Conservation (phyloP, 139 green algal species). For the Picochlorum costavermella region DNA sequence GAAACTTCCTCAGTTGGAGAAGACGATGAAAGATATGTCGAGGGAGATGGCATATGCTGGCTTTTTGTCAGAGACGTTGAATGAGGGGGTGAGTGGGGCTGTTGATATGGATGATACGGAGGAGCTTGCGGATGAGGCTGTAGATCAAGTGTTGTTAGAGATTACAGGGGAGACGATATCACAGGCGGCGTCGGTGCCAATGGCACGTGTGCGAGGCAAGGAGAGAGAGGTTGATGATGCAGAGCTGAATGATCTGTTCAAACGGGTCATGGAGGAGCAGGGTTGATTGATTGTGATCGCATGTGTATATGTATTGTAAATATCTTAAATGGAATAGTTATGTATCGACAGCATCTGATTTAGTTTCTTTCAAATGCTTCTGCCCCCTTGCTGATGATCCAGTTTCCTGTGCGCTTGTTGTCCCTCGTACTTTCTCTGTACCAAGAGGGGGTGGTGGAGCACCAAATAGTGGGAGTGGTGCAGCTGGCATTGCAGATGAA, state of each 20-base stretch:
- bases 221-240: slow-evolving; percentile 28
- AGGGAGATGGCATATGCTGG: slow-evolving; percentile 84
- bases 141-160: slow-evolving; percentile 56
- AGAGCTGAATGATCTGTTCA: slow-evolving; percentile 15
- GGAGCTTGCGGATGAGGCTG: slow-evolving; percentile 62
- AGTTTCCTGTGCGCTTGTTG: background rate
- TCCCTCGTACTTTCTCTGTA: background rate
- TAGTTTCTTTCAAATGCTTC: background rate
- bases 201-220: slow-evolving; percentile 8
- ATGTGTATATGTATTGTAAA: no score
- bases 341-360: no score
- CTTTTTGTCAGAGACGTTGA: slow-evolving; percentile 86
- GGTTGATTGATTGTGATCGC: no score
- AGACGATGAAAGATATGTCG: slow-evolving; percentile 74
- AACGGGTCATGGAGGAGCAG: no score
- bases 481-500: background rate
- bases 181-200: slow-evolving; percentile 31
- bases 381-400: background rate
- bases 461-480: slow-evolving; percentile 1
- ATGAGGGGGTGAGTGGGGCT: slow-evolving; percentile 57
- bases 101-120: slow-evolving; percentile 62
- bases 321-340: no score
- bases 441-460: background rate
- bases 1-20: slow-evolving; percentile 64
- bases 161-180: slow-evolving; percentile 40